Percentiles rank a stretch among this genome's conserved stretches.
phyloP scores from a whole-genome alignment of 345 rosid species.

The Combretum micranthum region DNA sequence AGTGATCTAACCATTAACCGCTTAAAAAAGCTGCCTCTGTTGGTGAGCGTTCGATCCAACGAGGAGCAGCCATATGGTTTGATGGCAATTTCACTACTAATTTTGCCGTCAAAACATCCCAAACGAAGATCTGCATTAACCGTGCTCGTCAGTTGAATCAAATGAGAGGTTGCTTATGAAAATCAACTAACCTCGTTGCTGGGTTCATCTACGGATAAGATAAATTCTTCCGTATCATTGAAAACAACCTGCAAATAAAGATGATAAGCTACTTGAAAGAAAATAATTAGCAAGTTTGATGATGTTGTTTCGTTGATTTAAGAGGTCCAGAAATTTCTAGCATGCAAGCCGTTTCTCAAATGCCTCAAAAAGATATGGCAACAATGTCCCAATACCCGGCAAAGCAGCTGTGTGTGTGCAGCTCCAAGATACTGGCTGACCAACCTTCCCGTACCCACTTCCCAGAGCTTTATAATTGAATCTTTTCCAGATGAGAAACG shows the following conservation, averaged over 20 bases:
- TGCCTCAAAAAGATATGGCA: neutral
- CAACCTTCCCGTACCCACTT: constrained; percentile 66
- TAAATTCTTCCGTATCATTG: constrained; percentile 76
- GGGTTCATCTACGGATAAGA: constrained; percentile 50
- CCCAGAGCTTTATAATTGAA: constrained; percentile 75
- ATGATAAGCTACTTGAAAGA: constrained; percentile 1
- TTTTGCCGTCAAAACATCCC: constrained; percentile 78
- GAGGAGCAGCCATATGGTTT: constrained; percentile 63
- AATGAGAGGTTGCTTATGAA: neutral
- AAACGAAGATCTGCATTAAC: constrained; percentile 51
- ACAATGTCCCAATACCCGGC: constrained; percentile 45
- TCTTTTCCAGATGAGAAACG: constrained; percentile 80
- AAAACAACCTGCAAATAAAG: constrained; percentile 58
- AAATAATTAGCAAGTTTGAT: neutral
- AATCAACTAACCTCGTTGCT: constrained; percentile 49
- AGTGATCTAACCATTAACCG: no score
- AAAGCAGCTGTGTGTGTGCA: constrained; percentile 46
- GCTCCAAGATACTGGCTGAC: constrained; percentile 74
- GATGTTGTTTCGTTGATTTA: neutral
- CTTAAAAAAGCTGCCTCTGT: constrained; percentile 47
- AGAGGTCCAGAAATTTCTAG: neutral
- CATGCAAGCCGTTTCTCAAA: no score
- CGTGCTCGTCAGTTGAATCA: constrained; percentile 4
- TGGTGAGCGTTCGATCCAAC: constrained; percentile 83
- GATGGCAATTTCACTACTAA: constrained; percentile 73